Evolutionary conservation across 1,284 basidiomycete species (phyloP), one percentile per base, ranked within the genome.

Genomic region (Mycena sp.): DNA sequence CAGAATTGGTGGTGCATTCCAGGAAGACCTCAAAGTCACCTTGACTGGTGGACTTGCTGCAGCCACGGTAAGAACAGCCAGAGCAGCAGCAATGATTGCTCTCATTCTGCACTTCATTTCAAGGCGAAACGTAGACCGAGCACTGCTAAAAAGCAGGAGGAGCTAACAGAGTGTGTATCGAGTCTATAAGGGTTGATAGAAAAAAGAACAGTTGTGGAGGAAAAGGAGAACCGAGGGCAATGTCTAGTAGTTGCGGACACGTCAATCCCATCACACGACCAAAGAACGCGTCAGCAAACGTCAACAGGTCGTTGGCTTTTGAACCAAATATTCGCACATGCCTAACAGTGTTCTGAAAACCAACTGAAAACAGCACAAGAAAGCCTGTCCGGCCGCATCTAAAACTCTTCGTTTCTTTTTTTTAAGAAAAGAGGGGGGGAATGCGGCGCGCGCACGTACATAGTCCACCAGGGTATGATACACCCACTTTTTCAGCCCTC

Each of bases 31-130:
- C n/a, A n/a, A n/a, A n/a, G n/a, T n/a, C n/a, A n/a, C n/a, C n/a
- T n/a, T n/a, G n/a, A n/a, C n/a, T n/a, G n/a, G n/a, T n/a, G n/a
- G n/a, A n/a, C n/a, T n/a, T n/a, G n/a, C n/a, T n/a, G n/a, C n/a
- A n/a, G n/a, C n/a, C n/a, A 70, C 2, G 82, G 75, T 11, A 83
- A 83, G 1, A 80, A 30, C 41, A 52, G 29, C 23, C 17, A 44
- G 41, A 40, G n/a, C n/a, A 41, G 43, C 30, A 17, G 43, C 50
- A 21, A 61, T n/a, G 2, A 52, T 57, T 28, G 44, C 26, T 56
- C 45, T 37, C 9, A 14, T 60, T 59, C 46, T 43, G 35, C 50
- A 46, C 43, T 49, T 59, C 64, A 66, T 66, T 35, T 4, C n/a
- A 21, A 38, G 43, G n/a, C n/a, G 17, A 19, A n/a, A 11, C 32